Conservation (phyloP, 2,329 filamentous ascomycete species). For the Thermothelomyces thermophilus region DNA sequence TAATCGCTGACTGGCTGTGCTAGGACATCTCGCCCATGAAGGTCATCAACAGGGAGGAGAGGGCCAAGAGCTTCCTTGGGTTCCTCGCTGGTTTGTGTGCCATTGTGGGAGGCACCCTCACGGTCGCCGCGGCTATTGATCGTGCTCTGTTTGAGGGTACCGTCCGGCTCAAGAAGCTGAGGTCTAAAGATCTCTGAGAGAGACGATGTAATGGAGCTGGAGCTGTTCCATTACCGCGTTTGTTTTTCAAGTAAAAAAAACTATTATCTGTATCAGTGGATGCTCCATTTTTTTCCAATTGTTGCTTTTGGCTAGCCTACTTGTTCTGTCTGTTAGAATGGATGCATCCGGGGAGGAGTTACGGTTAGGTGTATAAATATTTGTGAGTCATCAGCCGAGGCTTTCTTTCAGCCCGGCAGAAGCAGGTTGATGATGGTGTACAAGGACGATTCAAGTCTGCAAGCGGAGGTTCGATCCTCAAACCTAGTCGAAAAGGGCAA, state of each 20-base stretch:
- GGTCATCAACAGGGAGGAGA: slow-evolving; percentile 91
- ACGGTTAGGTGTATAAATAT: slow-evolving; percentile 3
- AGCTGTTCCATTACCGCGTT: neutral
- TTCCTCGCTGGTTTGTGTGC: slow-evolving; percentile 94
- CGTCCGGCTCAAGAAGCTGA: slow-evolving; percentile 80
- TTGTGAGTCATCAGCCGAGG: neutral
- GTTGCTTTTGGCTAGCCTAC: slow-evolving; percentile 10
- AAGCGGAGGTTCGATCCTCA: no score
- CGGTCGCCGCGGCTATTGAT: slow-evolving; percentile 89
- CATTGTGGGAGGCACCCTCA: slow-evolving; percentile 88
- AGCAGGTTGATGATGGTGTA: no score
- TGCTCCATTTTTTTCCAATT: no score
- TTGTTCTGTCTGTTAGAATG: slow-evolving; percentile 1
- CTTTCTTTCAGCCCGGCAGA: no score
- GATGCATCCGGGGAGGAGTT: slow-evolving; percentile 17
- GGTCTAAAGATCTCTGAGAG: slow-evolving; percentile 47
- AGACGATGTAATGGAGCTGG: neutral
- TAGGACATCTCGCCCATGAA: slow-evolving; percentile 99
- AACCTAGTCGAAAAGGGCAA: no score
- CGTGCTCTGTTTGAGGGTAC: slow-evolving; percentile 85
- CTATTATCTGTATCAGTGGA: no score
- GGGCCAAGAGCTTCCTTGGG: slow-evolving; percentile 80
- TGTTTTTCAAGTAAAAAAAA: no score
- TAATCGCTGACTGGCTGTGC: neutral
- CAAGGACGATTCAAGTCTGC: no score